Evolutionary conservation across 2,329 filamentous ascomycete species (phyloP), one percentile per base, ranked within the genome.

Genomic region (Colletotrichum lindemuthianum): DNA sequence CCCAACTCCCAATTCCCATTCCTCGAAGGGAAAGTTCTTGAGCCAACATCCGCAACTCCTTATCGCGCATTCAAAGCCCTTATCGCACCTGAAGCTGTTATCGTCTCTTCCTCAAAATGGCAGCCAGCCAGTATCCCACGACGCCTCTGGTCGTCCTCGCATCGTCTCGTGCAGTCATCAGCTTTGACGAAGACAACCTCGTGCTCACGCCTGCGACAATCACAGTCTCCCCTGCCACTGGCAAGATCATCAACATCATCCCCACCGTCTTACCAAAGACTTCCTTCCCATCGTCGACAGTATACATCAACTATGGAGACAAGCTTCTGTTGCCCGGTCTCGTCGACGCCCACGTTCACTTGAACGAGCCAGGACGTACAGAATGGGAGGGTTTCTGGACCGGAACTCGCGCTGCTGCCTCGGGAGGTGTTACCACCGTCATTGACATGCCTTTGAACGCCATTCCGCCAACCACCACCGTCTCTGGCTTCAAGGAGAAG

Each of bases 301-400:
- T 84, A 6, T 98, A 98, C 77, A 85, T 87, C 70, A 90, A 99
- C 81, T 89, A 97, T 79, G 92, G 91, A 24, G 93, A 95, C 10
- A 86, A 90, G 77, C 85, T 98, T 50, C 82, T 99, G 43, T 84
- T 98, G 39, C 96, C 96, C 0, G 96, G 96, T 16, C 84, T 99
- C 36, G 95, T 99, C 15, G 96, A 99, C 76, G 95, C 96, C 40
- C 96, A 99, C 76, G 96, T 99, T 41, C 96, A 99, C 80, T 87
- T 98, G 71, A 98, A 98, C 74, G 96, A 99, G 80, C 96, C 96
- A 0, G 96, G 96, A 45, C 88, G 96, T 61, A 97, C 95, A 56
- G 95, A 97, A 86, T 98, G 96, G 96, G 96, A 99, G 75, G 96
- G 96, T 10, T 99, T 99, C 82, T 92, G 90, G 82, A 97, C 94